phyloP scores from a whole-genome alignment of 352 stramenopile species.

The Pythium apleroticum region DNA sequence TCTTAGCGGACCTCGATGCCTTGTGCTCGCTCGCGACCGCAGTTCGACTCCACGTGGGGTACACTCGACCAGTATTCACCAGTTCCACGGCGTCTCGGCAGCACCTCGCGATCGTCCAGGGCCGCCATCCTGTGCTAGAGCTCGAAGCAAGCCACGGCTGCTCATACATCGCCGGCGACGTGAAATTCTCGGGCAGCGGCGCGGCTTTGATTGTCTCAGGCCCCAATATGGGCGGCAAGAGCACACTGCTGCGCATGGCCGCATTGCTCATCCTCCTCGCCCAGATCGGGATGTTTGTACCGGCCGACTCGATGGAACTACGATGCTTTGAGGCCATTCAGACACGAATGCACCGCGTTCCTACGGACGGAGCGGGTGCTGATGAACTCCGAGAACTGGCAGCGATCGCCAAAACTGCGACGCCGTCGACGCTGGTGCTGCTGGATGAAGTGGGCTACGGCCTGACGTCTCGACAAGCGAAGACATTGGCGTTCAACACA shows the following conservation, averaged over 20 bases:
- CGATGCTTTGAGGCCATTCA: slow-evolving; percentile 65
- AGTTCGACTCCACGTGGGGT: slow-evolving; percentile 46
- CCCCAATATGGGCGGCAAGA: slow-evolving; percentile 87
- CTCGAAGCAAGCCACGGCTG: slow-evolving; percentile 5
- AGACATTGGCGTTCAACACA: slow-evolving; percentile 27
- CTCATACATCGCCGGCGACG: slow-evolving; percentile 36
- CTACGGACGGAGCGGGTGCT: slow-evolving; percentile 27
- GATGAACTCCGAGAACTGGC: slow-evolving; percentile 26
- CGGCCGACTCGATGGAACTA: slow-evolving; percentile 37
- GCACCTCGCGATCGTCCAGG: slow-evolving; percentile 46
- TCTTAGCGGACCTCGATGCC: slow-evolving; percentile 57
- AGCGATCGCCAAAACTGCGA: slow-evolving; percentile 30
- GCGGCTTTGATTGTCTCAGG: slow-evolving; percentile 62
- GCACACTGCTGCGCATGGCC: slow-evolving; percentile 58
- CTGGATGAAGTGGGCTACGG: slow-evolving; percentile 52
- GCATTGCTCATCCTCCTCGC: slow-evolving; percentile 64
- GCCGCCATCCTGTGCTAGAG: slow-evolving; percentile 64
- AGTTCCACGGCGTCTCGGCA: not conserved
- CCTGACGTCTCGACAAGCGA: slow-evolving; percentile 28
- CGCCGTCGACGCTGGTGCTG: slow-evolving; percentile 37
- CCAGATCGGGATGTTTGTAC: slow-evolving; percentile 67
- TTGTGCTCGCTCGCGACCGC: slow-evolving; percentile 60
- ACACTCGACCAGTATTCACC: slow-evolving; percentile 33
- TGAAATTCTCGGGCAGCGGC: slow-evolving; percentile 19
- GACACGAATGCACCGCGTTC: slow-evolving; percentile 59